Base-by-base conservation (phyloP, 495 filamentous ascomycete species). In the Elasticomyces elasticus region DNA sequence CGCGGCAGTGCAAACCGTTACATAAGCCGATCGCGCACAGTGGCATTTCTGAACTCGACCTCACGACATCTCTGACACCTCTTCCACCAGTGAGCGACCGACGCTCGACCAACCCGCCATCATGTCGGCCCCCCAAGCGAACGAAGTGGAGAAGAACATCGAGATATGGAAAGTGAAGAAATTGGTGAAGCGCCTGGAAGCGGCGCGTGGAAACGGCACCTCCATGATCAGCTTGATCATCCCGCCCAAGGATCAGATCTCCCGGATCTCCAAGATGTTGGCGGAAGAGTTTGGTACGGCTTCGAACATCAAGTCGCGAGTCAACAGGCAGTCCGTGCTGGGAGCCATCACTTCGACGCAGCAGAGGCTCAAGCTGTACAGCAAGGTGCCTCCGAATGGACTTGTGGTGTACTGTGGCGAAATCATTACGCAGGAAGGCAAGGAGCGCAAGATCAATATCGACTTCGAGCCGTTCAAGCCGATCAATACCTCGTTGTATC, bases 381-480 rank as follows among this genome's bases (percentile, higher is more conserved):
- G 87, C 73, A 96, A 95, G 72, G 92, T 97, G 42, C 92, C 92
- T 40, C 86, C 94, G 6, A 98, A 98, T 74, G 92, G 92, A 51
- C 74, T 98, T 47, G 92, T 98, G 48, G 85, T 98, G 54, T 98
- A 98, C 77, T 98, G 92, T 72, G 92, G 92, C 81, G 92, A 98
- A 95, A 95, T 98, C 69, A 89, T 98, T 74, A 98, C 92, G 15
- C 84, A 83, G 9, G 92, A 98, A 75, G 92, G 92, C 69, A 98
- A 98, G 70, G 92, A 98, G 71, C 79, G 92, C 56, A 97, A 95
- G 77, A 92, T 98, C 74, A 98, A 97, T 72, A 97, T 97, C 67
- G 94, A 97, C 64, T 98, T 98, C 66, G 92, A 98, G 68, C 92
- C 92, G 13, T 98, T 98, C 78, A 98, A 97, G 76, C 91, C 92